Percentiles rank a stretch among this genome's conserved stretches.
These are phyloP conservation scores for Biancaea sappan DNA, from an alignment of 306 rosid species.

Conservation along the genomic window DNA sequence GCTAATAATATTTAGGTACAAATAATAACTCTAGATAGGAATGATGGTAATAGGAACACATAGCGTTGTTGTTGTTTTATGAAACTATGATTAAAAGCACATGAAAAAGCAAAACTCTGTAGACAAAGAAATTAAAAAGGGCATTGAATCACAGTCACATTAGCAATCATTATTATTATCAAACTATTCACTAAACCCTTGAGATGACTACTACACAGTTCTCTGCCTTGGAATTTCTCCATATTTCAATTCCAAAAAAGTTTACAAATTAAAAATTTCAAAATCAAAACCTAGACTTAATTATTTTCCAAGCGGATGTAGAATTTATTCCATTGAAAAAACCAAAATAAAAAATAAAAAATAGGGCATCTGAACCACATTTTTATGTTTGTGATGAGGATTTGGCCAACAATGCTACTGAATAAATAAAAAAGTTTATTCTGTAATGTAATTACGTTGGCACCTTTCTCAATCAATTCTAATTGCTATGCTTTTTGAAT, in stretches of 20 bases:
- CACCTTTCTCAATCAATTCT: constrained; percentile 44
- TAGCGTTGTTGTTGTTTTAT: neutral
- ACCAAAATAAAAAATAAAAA: neutral
- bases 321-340: constrained; percentile 28
- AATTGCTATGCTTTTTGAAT: constrained; percentile 12
- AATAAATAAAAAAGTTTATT: constrained; percentile 42
- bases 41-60: constrained; percentile 4
- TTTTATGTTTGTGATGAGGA: constrained; percentile 33
- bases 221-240: neutral
- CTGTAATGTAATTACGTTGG: constrained; percentile 25
- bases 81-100: neutral
- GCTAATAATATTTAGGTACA: constrained; percentile 32
- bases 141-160: too few relatives aligned
- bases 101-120: neutral
- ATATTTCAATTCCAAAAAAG: neutral
- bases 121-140: too few relatives aligned
- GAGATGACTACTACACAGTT: constrained; percentile 39
- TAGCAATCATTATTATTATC: constrained; percentile 26
- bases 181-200: constrained; percentile 34
- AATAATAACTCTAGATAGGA: constrained; percentile 4
- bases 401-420: constrained; percentile 36
- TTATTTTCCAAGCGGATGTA: constrained; percentile 24
- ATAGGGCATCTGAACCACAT: constrained; percentile 34
- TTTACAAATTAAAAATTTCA: constrained; percentile 1
- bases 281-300: constrained; percentile 12